A percentile compares a stretch with the other conserved stretches of the same genome.
Conservation (phyloP, 345 rosid genomes). For the Populus simonii region DNA sequence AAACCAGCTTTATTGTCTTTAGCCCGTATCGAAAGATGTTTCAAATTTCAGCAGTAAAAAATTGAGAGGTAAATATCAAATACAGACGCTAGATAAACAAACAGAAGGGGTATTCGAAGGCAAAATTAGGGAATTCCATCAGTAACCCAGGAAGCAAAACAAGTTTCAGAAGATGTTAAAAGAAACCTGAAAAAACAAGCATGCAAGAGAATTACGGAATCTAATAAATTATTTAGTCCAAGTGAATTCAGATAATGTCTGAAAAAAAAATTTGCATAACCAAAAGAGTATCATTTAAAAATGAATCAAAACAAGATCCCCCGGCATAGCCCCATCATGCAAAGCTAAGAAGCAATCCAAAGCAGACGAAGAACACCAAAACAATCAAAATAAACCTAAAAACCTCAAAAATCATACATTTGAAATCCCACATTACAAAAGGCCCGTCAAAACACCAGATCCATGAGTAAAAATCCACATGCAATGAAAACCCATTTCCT, state of each 20-base stretch:
- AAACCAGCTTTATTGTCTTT: not conserved
- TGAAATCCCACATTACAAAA: constrained; percentile 8
- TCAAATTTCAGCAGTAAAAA: not conserved
- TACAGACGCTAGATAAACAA: not conserved
- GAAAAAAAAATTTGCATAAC: not conserved
- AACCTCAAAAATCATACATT: not conserved
- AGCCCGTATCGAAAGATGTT: not conserved
- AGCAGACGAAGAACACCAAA: not conserved
- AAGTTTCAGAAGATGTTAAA: not conserved
- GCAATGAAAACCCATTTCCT: constrained; percentile 24
- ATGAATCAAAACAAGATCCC: not conserved
- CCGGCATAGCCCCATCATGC: not conserved
- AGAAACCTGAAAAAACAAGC: not conserved
- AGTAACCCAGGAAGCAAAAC: not conserved
- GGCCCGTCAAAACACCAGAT: constrained; percentile 34
- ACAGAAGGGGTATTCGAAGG: not conserved
- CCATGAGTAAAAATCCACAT: constrained; percentile 31
- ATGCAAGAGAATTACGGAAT: not conserved
- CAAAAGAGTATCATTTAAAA: not conserved
- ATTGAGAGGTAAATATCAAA: not conserved
- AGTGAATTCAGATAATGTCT: not conserved
- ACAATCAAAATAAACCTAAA: not conserved
- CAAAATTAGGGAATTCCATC: not conserved
- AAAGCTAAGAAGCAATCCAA: not conserved
- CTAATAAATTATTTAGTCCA: not conserved